Conservation (phyloP, 2,329 filamentous ascomycete genomes). For the Ophiocordyceps camponoti-floridani region DNA sequence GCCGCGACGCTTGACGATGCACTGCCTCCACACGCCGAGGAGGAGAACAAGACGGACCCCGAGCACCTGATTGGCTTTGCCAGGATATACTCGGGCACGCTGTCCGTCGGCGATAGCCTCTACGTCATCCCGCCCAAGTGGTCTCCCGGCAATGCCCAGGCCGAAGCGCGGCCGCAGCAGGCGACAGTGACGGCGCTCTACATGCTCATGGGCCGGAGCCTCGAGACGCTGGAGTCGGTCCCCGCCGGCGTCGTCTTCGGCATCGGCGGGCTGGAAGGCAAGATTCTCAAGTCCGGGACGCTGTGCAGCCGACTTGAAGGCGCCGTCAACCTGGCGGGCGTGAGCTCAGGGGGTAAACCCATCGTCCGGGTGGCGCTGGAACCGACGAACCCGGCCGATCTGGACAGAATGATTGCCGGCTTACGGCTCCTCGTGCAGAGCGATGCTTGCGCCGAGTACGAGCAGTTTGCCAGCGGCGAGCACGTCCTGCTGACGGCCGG, state of each 20-base stretch:
- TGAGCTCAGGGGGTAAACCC: constrained; percentile 62
- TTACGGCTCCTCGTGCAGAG: constrained; percentile 78
- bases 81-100: constrained; percentile 75
- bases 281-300: constrained; percentile 90
- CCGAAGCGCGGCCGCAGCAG: constrained; percentile 57
- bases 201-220: constrained; percentile 81
- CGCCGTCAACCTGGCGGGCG: constrained; percentile 76
- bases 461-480: constrained; percentile 81
- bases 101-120: constrained; percentile 76
- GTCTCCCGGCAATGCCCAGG: constrained; percentile 59
- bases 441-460: constrained; percentile 90
- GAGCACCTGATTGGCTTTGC: constrained; percentile 93
- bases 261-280: constrained; percentile 78
- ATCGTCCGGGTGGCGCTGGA: constrained; percentile 96
- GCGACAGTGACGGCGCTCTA: constrained; percentile 79
- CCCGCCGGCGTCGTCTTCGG: constrained; percentile 92
- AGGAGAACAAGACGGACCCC: constrained; percentile 46
- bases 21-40: constrained; percentile 14
- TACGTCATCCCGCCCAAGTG: constrained; percentile 92
- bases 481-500: constrained; percentile 90
- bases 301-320: constrained; percentile 77
- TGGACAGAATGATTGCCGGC: constrained; percentile 89
- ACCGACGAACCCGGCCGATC: constrained; percentile 71
- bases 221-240: constrained; percentile 69
- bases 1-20: constrained; percentile 39